These are phyloP conservation scores for Dactylonectria macrodidyma DNA, from an alignment of 2,329 filamentous ascomycete genomes.

Conservation along the genomic window DNA sequence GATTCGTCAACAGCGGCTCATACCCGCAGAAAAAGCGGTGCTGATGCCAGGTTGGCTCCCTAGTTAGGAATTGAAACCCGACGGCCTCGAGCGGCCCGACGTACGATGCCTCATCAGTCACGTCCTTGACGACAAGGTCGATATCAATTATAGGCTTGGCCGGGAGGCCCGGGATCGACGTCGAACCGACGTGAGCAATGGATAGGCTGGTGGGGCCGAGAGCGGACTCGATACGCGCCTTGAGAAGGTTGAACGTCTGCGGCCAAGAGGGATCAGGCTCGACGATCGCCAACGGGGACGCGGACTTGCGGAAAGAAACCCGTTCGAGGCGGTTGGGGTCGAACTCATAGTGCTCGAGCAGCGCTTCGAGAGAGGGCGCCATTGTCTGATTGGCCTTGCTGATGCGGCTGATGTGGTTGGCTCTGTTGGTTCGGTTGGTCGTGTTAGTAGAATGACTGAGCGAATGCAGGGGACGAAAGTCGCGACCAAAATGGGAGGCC, in stretches of 20 bases:
- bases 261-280: conserved; percentile 58
- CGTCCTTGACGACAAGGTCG: conserved; percentile 61
- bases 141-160: conserved; percentile 69
- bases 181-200: conserved; percentile 66
- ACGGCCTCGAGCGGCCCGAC: conserved; percentile 58
- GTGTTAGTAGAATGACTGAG: background rate
- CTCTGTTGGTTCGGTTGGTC: conserved; percentile 13
- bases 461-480: background rate
- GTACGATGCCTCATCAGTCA: conserved; percentile 59
- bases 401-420: background rate
- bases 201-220: conserved; percentile 54
- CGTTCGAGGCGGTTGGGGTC: conserved; percentile 43
- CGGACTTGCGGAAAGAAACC: conserved; percentile 44
- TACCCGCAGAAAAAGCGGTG: conserved; percentile 62
- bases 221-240: conserved; percentile 53
- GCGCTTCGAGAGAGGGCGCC: conserved; percentile 40
- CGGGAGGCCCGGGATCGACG: conserved; percentile 63
- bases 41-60: conserved; percentile 63
- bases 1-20: conserved; percentile 56
- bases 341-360: conserved; percentile 48
- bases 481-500: background rate
- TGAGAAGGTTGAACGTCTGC: conserved; percentile 48
- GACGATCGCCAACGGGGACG: conserved; percentile 50
- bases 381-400: conserved; percentile 34
- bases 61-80: conserved; percentile 62